Conservation (phyloP, 768 basidiomycete species). For the Hypholoma sublateritium region DNA sequence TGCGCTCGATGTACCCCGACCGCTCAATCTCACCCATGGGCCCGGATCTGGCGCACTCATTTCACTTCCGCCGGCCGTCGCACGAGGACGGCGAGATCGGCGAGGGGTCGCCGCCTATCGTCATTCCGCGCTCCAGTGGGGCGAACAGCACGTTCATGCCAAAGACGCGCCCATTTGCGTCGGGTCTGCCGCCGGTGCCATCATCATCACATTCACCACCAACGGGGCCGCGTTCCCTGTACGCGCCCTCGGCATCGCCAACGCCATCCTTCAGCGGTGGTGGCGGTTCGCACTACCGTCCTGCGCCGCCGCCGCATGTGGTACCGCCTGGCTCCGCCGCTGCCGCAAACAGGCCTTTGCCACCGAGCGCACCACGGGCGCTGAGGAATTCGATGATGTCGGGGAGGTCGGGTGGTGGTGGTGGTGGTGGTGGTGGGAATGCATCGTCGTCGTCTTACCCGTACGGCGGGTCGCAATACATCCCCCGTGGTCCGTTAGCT, state of each 20-base stretch:
- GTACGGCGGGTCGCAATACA: constrained; percentile 27
- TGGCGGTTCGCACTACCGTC: too few species aligned
- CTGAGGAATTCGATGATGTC: constrained; percentile 9
- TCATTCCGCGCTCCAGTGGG: not conserved
- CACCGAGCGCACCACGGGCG: constrained; percentile 25
- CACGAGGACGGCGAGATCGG: constrained; percentile 55
- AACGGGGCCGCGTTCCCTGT: not conserved
- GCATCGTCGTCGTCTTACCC: not conserved
- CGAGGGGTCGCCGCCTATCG: constrained; percentile 13
- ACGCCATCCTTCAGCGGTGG: not conserved
- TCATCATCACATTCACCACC: not conserved
- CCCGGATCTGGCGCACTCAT: not conserved
- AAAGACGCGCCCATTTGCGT: not conserved
- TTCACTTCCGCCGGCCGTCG: not conserved
- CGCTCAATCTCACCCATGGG: not conserved
- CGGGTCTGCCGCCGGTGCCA: not conserved
- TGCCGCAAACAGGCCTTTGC: constrained; percentile 10
- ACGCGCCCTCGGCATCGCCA: not conserved
- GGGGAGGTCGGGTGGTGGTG: not conserved
- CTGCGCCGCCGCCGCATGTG: not conserved
- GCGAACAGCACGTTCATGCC: not conserved
- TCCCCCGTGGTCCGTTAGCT: constrained; percentile 49
- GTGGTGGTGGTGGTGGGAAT: not conserved
- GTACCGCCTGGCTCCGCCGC: not conserved
- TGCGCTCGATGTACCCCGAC: not conserved